Conservation (phyloP, 331 rosid species). For the Pyrus hybrid region DNA sequence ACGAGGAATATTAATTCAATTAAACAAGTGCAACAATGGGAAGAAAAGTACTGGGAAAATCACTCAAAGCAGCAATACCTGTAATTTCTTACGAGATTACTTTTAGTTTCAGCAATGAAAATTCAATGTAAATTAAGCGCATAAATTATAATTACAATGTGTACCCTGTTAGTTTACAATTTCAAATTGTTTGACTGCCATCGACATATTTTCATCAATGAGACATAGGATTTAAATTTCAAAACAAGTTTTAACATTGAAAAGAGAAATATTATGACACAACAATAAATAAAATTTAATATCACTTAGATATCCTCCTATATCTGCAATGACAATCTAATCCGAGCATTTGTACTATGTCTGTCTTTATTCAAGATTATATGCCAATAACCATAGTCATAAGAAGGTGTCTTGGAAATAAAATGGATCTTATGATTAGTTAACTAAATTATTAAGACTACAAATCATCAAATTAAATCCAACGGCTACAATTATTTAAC, state of each 20-base stretch:
- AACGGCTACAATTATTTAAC: too few species aligned
- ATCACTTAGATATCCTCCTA: too few species aligned
- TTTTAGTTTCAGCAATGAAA: not conserved
- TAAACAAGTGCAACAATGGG: slow-evolving; percentile 51
- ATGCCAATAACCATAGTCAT: not conserved
- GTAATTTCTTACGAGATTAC: not conserved
- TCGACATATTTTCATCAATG: too few species aligned
- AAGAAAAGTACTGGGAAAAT: not conserved
- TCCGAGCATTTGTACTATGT: not conserved
- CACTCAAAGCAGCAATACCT: too few species aligned
- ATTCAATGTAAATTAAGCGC: not conserved
- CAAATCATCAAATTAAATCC: too few species aligned
- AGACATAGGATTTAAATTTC: too few species aligned
- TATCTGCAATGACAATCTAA: not conserved
- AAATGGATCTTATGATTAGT: not conserved
- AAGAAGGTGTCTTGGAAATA: not conserved
- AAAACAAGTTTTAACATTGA: too few species aligned
- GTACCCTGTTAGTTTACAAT: not conserved
- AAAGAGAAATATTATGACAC: too few species aligned
- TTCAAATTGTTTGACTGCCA: too few species aligned
- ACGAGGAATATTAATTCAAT: slow-evolving; percentile 31
- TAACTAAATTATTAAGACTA: not conserved
- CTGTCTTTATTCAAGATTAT: not conserved
- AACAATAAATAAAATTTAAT: too few species aligned
- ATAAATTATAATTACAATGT: not conserved